Base-by-base conservation (phyloP, 805 yeast species). In the Candida hispaniensis region DNA sequence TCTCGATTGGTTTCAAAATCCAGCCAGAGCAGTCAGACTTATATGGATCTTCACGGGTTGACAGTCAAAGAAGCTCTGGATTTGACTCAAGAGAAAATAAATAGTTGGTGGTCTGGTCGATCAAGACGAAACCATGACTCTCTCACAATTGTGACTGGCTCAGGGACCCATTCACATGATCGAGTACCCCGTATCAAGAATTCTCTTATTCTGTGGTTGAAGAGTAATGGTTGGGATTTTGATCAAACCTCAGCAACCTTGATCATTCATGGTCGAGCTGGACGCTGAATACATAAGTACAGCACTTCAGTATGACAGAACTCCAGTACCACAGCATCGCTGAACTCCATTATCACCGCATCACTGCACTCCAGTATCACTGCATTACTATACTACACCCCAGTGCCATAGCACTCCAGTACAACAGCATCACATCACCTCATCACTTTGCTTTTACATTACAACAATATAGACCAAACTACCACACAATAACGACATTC, bases 171-270 rank as follows among this genome's bases (percentile, higher is more conserved):
- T 34, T 43, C 46, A 1, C 22, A 13, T 6, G 26, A 33, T 7
- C 42, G 46, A 6, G 41, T 41, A 5, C 42, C 46, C 5, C 19
- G 24, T 11, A 36, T 43, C 29, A 43, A 43, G 15, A 39, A 34
- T 25, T 41, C 44, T 7, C 9, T 43, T 13, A 30, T 40, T 9
- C 27, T 25, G 26, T 32, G 32, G 18, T 23, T 42, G 7, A 22
- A 40, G 14, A 30, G 33, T 13, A 27, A 32, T 8, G 36, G 36
- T n/a, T 32, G 36, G 36, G 24, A 18, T 17, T 32, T 23, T 7
- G 23, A 23, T 10, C 23, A 28, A 16, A 32, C 23, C 14, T 16
- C 28, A 7, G 36, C 36, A 3, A 23, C 36, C 1, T 14, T 32
- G 10, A 28, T 23, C n/a, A 28, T 32, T 10, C 5, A 13, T 5